Percentiles rank a stretch among this genome's conserved stretches.
Evolutionary conservation across 148 eudicot genomes (phyloP).

Genomic region (Vaccinium corymbosum): DNA sequence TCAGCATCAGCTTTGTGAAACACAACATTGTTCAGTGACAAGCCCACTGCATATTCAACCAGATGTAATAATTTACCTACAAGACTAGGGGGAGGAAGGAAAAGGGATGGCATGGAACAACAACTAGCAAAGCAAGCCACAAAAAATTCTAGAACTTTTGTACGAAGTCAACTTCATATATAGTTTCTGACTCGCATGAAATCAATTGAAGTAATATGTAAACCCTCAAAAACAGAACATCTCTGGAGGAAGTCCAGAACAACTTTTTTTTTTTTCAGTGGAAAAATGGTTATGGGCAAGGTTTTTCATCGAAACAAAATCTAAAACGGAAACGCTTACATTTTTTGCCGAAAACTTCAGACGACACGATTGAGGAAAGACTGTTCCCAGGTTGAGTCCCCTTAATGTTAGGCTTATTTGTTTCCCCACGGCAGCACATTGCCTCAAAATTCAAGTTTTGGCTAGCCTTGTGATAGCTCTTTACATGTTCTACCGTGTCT

Average conservation of each 20-base stretch:
- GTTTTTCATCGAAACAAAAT: not conserved
- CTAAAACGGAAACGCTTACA: not conserved
- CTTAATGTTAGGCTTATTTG: constrained; percentile 32
- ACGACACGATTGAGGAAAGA: not conserved
- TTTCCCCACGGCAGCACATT: constrained; percentile 16
- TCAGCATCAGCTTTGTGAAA: constrained; percentile 33
- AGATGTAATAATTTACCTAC: not conserved
- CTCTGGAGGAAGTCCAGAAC: not conserved
- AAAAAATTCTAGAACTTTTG: not conserved
- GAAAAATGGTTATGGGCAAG: not conserved
- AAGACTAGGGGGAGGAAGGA: not conserved
- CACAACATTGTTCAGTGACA: constrained; percentile 28
- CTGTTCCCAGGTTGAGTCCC: constrained; percentile 39
- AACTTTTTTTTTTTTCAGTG: not conserved
- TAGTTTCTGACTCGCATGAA: not conserved
- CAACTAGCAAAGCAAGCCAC: not conserved
- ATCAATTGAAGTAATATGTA: not conserved
- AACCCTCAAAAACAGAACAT: not conserved
- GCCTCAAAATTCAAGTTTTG: constrained; percentile 31
- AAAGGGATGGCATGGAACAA: not conserved
- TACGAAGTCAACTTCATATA: not conserved
- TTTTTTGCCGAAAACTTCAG: constrained; percentile 6
- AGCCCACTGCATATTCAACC: constrained; percentile 19
- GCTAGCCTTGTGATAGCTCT: constrained; percentile 29
- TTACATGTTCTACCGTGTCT: constrained; percentile 26